phyloP scores from a whole-genome alignment of 2,329 filamentous ascomycete species.

The Alternaria sp. region DNA sequence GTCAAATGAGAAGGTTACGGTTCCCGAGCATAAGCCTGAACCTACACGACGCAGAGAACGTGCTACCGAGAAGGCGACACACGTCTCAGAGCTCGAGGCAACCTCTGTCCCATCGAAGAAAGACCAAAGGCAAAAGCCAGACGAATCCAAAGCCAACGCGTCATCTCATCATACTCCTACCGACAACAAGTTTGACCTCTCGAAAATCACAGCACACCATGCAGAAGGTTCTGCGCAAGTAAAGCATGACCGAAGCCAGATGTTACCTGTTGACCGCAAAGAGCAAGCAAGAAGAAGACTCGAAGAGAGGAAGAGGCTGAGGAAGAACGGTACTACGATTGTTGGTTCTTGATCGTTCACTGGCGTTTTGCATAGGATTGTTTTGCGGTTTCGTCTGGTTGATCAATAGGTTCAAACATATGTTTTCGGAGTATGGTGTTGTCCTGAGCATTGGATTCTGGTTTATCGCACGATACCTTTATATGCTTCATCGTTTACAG shows the following conservation, averaged over 20 bases:
- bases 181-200: conserved; percentile 28
- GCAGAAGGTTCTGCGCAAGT: conserved; percentile 29
- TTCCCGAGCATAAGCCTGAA: conserved; percentile 3
- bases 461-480: conserved; percentile 33
- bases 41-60: background rate
- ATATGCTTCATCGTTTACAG: conserved; percentile 6
- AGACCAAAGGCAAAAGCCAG: background rate
- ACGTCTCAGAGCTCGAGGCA: conserved; percentile 8
- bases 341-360: background rate
- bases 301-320: conserved; percentile 35
- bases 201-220: conserved; percentile 32
- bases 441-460: conserved; percentile 10
- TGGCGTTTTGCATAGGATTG: background rate
- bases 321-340: conserved; percentile 20
- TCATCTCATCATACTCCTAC: conserved; percentile 7
- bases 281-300: conserved; percentile 35
- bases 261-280: conserved; percentile 32
- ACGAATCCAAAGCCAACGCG: background rate
- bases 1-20: conserved; percentile 2
- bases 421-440: background rate
- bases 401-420: background rate
- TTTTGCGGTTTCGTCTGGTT: background rate
- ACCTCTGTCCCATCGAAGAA: conserved; percentile 5
- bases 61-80: background rate
- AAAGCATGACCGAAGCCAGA: conserved; percentile 25